Conservation (phyloP, 2,329 filamentous ascomycete species). For the Neofusicoccum parvum region DNA sequence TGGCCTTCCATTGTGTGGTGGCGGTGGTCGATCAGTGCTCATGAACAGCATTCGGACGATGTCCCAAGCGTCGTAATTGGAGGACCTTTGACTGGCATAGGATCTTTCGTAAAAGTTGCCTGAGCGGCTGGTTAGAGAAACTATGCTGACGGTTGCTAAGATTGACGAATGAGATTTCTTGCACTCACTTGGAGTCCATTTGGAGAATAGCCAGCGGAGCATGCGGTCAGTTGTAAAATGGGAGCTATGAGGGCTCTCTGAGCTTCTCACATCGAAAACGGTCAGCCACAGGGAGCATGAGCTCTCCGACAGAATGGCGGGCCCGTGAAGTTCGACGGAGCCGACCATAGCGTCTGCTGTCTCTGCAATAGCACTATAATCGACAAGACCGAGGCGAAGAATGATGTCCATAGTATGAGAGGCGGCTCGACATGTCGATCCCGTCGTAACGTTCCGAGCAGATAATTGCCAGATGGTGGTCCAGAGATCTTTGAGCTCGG, state of each 20-base stretch:
- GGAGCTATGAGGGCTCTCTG: conserved; percentile 68
- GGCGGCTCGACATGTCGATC: conserved; percentile 73
- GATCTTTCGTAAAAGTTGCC: conserved; percentile 59
- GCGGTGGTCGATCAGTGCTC: conserved; percentile 61
- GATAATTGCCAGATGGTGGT: conserved; percentile 75
- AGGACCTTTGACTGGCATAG: conserved; percentile 66
- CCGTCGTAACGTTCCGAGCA: conserved; percentile 68
- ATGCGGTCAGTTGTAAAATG: conserved; percentile 70
- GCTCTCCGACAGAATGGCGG: conserved; percentile 76
- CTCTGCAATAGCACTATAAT: conserved; percentile 67
- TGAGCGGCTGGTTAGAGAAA: conserved; percentile 22
- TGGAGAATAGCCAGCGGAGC: conserved; percentile 77
- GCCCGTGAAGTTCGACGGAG: conserved; percentile 79
- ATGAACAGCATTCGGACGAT: conserved; percentile 69
- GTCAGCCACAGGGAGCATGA: conserved; percentile 72
- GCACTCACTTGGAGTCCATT: conserved; percentile 76
- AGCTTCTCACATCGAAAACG: conserved; percentile 66
- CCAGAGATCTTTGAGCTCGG: conserved; percentile 60
- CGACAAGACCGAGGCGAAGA: conserved; percentile 65
- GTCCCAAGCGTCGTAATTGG: conserved; percentile 66
- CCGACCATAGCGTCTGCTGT: conserved; percentile 72
- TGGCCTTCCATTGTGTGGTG: conserved; percentile 26
- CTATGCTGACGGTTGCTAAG: conserved; percentile 22
- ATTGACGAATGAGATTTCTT: conserved; percentile 4
- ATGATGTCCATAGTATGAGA: conserved; percentile 73